These are phyloP conservation scores for Celoporthe dispersa DNA, from an alignment of 2,329 filamentous ascomycete species.

Conservation along the genomic window DNA sequence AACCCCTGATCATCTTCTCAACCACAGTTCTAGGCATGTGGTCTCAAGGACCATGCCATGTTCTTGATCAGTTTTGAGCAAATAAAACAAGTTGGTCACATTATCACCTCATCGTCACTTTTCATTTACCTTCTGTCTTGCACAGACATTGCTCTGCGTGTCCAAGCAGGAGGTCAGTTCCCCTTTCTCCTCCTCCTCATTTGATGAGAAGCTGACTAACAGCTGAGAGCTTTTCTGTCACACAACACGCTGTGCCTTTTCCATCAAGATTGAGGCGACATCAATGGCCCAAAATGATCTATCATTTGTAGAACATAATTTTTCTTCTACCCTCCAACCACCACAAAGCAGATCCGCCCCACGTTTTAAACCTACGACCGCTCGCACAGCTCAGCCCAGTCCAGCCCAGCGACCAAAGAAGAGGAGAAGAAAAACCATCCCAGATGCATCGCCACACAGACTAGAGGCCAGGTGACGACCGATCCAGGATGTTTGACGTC, in stretches of 20 bases:
- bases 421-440: neutral
- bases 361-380: neutral
- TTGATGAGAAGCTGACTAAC: neutral
- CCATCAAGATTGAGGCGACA: neutral
- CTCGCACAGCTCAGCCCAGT: neutral
- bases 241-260: neutral
- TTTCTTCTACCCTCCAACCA: neutral
- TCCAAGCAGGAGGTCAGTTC: neutral
- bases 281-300: neutral
- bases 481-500: conserved; percentile 59
- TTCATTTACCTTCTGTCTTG: neutral
- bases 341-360: neutral
- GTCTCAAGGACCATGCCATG: neutral
- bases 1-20: neutral
- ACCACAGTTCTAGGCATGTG: neutral
- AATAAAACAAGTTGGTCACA: neutral
- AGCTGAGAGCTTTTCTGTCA: neutral
- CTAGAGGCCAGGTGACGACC: conserved; percentile 25
- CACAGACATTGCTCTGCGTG: neutral
- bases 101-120: neutral
- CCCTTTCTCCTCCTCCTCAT: too few relatives aligned
- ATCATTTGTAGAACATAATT: neutral
- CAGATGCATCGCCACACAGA: conserved; percentile 18
- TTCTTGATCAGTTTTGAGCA: neutral
- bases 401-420: neutral